Evolutionary conservation across 257 asterid species (phyloP), one percentile per base, ranked within the genome.

Genomic region (Rauvolfia tetraphylla): DNA sequence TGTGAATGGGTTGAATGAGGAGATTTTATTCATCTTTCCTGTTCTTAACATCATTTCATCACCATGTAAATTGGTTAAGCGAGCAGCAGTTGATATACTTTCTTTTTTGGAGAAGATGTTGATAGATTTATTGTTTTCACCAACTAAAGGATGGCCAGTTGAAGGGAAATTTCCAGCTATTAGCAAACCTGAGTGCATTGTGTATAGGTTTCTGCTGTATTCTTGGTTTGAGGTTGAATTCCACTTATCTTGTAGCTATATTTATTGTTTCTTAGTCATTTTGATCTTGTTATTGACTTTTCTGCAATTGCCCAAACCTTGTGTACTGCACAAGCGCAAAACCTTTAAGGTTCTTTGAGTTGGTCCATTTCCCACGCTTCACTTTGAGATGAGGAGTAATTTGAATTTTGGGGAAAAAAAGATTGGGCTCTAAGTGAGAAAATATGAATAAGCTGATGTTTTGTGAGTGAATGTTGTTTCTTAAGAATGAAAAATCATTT

Each of bases 11-110:
- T 81, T 90, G 79, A 75, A 76, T 72, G 97, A 87, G 86, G 99
- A 90, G 82, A 91, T 95, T 72, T 71, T 95, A 76, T 90, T 88
- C 87, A 89, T 95, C 77, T 91, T 95, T 79, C 99, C 99, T 53
- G 90, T 89, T 80, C 89, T 93, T 83, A 93, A 88, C 78, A 90
- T 95, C 82, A 88, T 89, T 62, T 88, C 97, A 48, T 92, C 96
- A 78, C 96, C 99, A 79, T 88, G 91, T 77, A 87, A 80, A 83
- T 84, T 84, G 65, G 85, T 90, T 77, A 95, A 95, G 85, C 89
- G 87, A 85, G 86, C 80, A 42, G 94, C 97, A 62, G 77, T 80
- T 71, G 87, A 83, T 79, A 76, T 91, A 69, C 95, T 95, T 75
- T 84, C 87, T 78, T 68, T 85, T 76, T 77, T 95, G 86, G 93